A percentile compares a stretch with the other conserved stretches of the same genome.
Conservation (phyloP, 129 eudicot genomes). For the Arctium lappa region DNA sequence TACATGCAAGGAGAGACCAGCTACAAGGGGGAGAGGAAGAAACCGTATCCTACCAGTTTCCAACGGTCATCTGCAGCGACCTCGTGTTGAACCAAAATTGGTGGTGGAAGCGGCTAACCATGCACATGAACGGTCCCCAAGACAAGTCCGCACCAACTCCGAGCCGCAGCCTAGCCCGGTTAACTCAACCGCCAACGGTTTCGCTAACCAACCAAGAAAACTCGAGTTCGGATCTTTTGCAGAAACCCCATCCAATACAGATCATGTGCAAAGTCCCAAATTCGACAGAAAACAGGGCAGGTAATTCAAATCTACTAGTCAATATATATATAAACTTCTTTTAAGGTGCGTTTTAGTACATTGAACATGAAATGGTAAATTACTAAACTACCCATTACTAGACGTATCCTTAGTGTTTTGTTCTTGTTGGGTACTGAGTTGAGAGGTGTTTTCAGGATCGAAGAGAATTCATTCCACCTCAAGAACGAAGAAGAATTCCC, state of each 20-base stretch:
- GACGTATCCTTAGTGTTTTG: not conserved
- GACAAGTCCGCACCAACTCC: conserved; percentile 29
- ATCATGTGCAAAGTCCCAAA: conserved; percentile 12
- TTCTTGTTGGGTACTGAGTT: not conserved
- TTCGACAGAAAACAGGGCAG: conserved; percentile 30
- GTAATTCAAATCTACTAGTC: conserved; percentile 21
- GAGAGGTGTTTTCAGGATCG: conserved; percentile 47
- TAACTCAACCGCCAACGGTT: conserved; percentile 21
- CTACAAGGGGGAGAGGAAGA: conserved; percentile 46
- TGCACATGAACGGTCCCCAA: conserved; percentile 26
- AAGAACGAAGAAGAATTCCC: conserved; percentile 88
- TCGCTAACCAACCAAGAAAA: conserved; percentile 19
- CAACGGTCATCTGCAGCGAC: conserved; percentile 19
- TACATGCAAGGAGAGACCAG: conserved; percentile 20
- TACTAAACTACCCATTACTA: not conserved
- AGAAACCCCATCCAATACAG: conserved; percentile 18
- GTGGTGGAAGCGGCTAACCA: conserved; percentile 22
- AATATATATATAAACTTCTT: not conserved
- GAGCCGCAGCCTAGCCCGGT: conserved; percentile 15
- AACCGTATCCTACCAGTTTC: conserved; percentile 23
- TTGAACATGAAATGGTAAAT: not conserved
- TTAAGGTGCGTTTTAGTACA: not conserved
- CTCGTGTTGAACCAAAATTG: conserved; percentile 23
- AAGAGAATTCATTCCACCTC: conserved; percentile 48
- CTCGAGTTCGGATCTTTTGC: conserved; percentile 65